phyloP scores from a whole-genome alignment of 441 rosid genomes.

The Erodium texanum region DNA sequence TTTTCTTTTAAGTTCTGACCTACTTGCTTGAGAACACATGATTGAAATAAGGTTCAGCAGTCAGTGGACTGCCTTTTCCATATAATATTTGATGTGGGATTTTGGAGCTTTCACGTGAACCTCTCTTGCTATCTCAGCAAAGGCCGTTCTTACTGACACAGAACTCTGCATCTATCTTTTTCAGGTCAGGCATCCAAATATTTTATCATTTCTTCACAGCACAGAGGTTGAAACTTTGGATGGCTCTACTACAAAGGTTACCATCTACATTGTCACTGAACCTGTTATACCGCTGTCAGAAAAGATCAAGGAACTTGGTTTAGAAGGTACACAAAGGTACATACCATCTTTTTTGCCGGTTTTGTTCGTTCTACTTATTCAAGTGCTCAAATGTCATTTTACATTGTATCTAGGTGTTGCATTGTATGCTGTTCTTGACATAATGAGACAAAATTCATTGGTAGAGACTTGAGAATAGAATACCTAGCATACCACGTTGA shows the following conservation, averaged over 20 bases:
- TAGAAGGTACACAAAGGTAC: constrained; percentile 88
- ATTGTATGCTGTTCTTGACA: background rate
- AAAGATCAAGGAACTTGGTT: constrained; percentile 85
- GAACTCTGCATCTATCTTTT: constrained; percentile 18
- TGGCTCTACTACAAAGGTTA: constrained; percentile 57
- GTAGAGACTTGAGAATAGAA: background rate
- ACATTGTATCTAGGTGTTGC: background rate
- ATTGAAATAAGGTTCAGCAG: background rate
- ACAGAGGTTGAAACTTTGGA: constrained; percentile 81
- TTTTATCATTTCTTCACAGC: constrained; percentile 86
- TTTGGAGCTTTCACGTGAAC: background rate
- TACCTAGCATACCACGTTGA: no score
- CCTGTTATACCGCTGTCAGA: constrained; percentile 90
- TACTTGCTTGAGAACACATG: background rate
- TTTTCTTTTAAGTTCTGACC: background rate
- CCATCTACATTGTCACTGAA: constrained; percentile 90
- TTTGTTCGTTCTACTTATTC: constrained; percentile 5
- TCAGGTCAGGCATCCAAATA: constrained; percentile 97
- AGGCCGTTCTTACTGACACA: background rate
- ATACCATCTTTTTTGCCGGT: constrained; percentile 6
- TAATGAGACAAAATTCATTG: background rate
- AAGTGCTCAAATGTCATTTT: background rate
- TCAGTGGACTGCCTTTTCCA: background rate
- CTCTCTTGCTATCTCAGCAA: background rate
- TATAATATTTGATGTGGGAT: background rate